phyloP scores from a whole-genome alignment of 2,329 filamentous ascomycete genomes.

The Paecilomyces sp. region DNA sequence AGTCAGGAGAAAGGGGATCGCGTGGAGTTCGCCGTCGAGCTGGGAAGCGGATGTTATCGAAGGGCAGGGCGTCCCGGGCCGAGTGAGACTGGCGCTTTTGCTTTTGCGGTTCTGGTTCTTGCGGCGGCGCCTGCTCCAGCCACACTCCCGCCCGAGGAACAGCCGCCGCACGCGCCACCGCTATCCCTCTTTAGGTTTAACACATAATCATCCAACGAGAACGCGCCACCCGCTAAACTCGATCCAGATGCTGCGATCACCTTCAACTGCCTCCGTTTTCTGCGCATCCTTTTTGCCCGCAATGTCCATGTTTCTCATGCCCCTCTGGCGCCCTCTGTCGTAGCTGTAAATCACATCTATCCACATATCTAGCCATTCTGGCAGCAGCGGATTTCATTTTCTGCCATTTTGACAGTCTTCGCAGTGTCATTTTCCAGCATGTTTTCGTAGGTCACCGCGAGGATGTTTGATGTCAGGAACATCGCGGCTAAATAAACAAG shows the following conservation, averaged over 20 bases:
- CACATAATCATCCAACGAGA: neutral
- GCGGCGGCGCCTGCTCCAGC: neutral
- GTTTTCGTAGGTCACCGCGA: neutral
- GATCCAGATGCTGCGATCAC: neutral
- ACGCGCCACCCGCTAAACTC: neutral
- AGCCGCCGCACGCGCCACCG: neutral
- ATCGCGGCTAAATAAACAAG: constrained; percentile 4
- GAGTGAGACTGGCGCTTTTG: constrained; percentile 4
- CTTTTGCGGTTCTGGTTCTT: neutral
- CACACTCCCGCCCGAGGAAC: neutral
- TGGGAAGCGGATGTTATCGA: neutral
- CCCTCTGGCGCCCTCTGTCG: neutral
- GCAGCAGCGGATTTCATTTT: neutral
- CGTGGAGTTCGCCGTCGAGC: neutral
- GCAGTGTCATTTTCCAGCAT: neutral
- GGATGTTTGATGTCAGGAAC: constrained; percentile 1
- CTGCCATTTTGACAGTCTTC: neutral
- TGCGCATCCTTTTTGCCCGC: neutral
- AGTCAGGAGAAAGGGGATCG: neutral
- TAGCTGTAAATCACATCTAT: neutral
- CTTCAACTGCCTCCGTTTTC: neutral
- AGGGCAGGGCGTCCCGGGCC: neutral
- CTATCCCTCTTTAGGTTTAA: neutral
- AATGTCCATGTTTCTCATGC: neutral
- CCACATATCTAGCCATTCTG: neutral